Conservation (phyloP, 495 filamentous ascomycete genomes). For the Penicillium parvum region DNA sequence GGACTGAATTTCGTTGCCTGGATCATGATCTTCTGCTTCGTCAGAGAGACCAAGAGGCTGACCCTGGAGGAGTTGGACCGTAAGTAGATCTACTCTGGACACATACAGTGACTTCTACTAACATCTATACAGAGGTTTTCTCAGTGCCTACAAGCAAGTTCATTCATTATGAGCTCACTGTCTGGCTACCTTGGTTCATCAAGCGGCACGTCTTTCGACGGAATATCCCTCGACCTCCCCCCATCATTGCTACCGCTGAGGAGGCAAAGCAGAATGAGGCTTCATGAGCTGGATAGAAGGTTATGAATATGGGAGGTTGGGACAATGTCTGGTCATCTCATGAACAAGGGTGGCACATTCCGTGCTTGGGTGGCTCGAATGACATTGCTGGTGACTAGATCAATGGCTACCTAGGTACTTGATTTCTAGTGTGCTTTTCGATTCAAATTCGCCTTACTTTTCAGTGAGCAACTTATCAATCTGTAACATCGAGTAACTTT, state of each 20-base stretch:
- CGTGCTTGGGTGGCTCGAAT: too few relatives aligned
- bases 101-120: conserved; percentile 10
- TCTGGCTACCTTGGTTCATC: conserved; percentile 44
- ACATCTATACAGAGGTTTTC: conserved; percentile 36
- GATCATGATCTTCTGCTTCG: conserved; percentile 47
- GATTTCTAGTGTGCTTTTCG: too few relatives aligned
- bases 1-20: conserved; percentile 48
- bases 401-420: too few relatives aligned
- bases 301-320: too few relatives aligned
- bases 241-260: conserved; percentile 27
- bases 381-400: too few relatives aligned
- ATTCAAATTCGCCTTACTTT: too few relatives aligned
- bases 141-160: conserved; percentile 41
- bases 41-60: conserved; percentile 47
- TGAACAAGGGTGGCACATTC: too few relatives aligned
- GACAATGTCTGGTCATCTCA: too few relatives aligned
- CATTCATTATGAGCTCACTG: conserved; percentile 34
- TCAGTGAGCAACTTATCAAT: too few relatives aligned
- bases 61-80: conserved; percentile 38
- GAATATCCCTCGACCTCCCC: conserved; percentile 34
- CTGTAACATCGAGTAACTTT: too few relatives aligned
- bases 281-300: too few relatives aligned
- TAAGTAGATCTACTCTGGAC: conserved; percentile 12
- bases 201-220: conserved; percentile 39
- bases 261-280: conserved; percentile 10